phyloP scores from a whole-genome alignment of 176 grass and related monocot genomes.

The Bolboschoenus planiculmis region DNA sequence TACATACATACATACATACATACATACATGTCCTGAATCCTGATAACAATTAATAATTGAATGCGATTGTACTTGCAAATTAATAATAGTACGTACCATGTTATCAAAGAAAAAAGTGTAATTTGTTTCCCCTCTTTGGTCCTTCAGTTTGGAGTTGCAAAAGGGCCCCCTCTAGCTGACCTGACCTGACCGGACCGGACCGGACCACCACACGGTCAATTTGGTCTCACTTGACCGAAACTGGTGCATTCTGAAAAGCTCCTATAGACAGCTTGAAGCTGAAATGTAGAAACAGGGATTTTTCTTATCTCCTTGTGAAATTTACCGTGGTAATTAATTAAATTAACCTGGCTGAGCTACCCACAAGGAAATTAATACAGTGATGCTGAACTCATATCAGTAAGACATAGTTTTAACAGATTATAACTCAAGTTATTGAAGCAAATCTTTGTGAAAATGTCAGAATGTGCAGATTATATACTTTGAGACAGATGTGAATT shows the following conservation, averaged over 20 bases:
- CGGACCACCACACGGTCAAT: slow-evolving; percentile 15
- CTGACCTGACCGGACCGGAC: no score
- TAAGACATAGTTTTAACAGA: no score
- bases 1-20: no score
- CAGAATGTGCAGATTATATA: no score
- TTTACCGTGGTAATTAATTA: not conserved
- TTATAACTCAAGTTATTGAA: no score
- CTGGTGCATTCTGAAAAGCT: not conserved
- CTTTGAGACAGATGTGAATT: no score
- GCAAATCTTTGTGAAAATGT: no score
- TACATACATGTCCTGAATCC: not conserved
- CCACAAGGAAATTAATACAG: no score
- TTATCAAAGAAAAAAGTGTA: not conserved
- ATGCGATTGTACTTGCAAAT: slow-evolving; percentile 18
- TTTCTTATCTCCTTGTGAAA: not conserved
- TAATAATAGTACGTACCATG: not conserved
- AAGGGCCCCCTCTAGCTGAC: not conserved
- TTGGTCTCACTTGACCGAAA: slow-evolving; percentile 9
- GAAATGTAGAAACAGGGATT: not conserved
- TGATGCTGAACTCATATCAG: no score
- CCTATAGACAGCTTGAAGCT: not conserved
- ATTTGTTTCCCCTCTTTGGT: not conserved
- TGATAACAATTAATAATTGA: not conserved
- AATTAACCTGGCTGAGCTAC: not conserved
- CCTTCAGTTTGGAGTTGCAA: not conserved